Evolutionary conservation across 805 yeast genomes (phyloP).

Genomic region (Ogataea polymorpha): DNA sequence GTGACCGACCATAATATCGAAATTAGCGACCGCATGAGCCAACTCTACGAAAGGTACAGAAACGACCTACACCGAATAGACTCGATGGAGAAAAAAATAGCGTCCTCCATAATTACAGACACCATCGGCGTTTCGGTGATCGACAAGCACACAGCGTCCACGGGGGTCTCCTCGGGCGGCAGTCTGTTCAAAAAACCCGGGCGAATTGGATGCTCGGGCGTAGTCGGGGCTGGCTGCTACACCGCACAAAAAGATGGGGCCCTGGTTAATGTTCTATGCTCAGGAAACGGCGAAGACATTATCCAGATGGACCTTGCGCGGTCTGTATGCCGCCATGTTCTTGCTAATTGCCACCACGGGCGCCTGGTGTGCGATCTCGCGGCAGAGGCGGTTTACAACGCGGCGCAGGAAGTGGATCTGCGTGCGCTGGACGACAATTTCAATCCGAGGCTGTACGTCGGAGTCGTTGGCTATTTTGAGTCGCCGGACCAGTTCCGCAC

Average conservation of each 20-base stretch:
- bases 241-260: conserved; percentile 11
- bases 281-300: conserved; percentile 59
- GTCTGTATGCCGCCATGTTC: conserved; percentile 21
- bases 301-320: conserved; percentile 42
- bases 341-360: conserved; percentile 4
- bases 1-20: conserved; percentile 4
- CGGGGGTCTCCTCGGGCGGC: conserved; percentile 53
- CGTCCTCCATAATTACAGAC: conserved; percentile 33
- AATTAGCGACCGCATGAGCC: conserved; percentile 13
- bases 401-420: conserved; percentile 12
- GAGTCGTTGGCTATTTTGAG: conserved; percentile 24
- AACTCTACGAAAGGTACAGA: conserved; percentile 8
- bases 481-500: conserved; percentile 4
- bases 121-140: conserved; percentile 43
- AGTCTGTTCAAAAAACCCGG: conserved; percentile 47
- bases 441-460: conserved; percentile 22
- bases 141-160: conserved; percentile 7
- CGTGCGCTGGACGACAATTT: conserved; percentile 19
- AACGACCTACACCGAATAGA: conserved; percentile 1
- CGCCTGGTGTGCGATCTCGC: conserved; percentile 19
- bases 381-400: conserved; percentile 13
- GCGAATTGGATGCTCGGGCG: conserved; percentile 52
- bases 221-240: conserved; percentile 45
- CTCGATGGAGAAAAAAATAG: background rate
- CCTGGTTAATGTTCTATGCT: conserved; percentile 36